Percentiles rank a stretch among this genome's conserved stretches.
Evolutionary conservation across 495 filamentous ascomycete species (phyloP).

Genomic region (Xylaria intraflava): DNA sequence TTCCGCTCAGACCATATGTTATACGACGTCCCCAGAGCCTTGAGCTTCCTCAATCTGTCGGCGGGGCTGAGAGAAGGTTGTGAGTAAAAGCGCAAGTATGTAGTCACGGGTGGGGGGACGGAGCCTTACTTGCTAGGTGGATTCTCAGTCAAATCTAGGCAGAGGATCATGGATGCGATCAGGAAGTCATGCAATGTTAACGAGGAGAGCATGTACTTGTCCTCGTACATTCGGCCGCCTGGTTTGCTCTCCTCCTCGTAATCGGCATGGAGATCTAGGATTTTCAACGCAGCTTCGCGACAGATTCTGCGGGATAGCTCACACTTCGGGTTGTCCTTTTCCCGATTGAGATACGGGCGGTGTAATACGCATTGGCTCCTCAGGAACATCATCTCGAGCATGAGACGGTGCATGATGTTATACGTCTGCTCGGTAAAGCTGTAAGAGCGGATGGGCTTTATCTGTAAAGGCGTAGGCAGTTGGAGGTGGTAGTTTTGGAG

Average conservation of each 20-base stretch:
- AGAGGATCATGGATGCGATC: conserved; percentile 39
- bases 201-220: conserved; percentile 33
- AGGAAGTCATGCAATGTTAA: conserved; percentile 38
- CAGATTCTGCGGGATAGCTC: conserved; percentile 31
- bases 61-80: conserved; percentile 11
- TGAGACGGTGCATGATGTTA: conserved; percentile 32
- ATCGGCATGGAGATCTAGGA: conserved; percentile 32
- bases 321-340: conserved; percentile 23
- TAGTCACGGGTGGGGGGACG: neutral
- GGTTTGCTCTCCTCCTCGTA: conserved; percentile 31
- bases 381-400: conserved; percentile 33
- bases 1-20: conserved; percentile 31
- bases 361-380: conserved; percentile 40
- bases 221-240: conserved; percentile 31
- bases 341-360: conserved; percentile 30
- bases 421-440: conserved; percentile 29
- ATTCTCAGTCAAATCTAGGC: conserved; percentile 33
- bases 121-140: conserved; percentile 19
- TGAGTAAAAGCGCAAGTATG: neutral
- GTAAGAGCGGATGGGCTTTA: conserved; percentile 26
- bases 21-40: conserved; percentile 35
- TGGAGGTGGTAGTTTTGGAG: conserved; percentile 26
- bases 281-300: conserved; percentile 34
- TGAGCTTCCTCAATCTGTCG: conserved; percentile 27
- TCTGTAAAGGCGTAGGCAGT: conserved; percentile 25